Conservation (phyloP, 169 alveolate genomes). For the Plasmodium coatneyi region DNA sequence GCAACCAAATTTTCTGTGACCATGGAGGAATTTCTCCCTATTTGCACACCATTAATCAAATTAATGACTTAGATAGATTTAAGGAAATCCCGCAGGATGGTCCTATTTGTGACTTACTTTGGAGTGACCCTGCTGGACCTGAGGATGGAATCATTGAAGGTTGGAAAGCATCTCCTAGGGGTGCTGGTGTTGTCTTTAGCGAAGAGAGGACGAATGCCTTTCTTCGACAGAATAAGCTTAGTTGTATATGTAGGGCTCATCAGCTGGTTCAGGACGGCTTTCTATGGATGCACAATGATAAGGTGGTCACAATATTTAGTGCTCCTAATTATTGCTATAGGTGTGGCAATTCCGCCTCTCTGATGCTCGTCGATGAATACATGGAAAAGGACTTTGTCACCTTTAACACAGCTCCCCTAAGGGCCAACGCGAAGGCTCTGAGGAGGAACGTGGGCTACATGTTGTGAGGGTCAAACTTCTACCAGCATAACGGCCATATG, state of each 20-base stretch:
- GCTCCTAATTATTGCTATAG: constrained; percentile 98
- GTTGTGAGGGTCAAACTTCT: neutral
- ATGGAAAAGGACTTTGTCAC: constrained; percentile 89
- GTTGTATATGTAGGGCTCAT: constrained; percentile 97
- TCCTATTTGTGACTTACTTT: constrained; percentile 98
- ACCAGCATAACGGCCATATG: neutral
- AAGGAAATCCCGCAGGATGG: constrained; percentile 98
- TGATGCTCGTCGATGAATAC: constrained; percentile 96
- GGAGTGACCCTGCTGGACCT: constrained; percentile 98
- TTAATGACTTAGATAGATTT: constrained; percentile 86
- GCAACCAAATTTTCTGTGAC: constrained; percentile 94
- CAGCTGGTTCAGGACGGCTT: constrained; percentile 96
- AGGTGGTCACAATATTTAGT: constrained; percentile 95
- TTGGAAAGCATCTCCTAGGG: constrained; percentile 97
- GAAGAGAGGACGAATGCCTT: constrained; percentile 93
- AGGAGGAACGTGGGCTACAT: constrained; percentile 41
- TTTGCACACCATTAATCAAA: constrained; percentile 93
- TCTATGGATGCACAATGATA: constrained; percentile 92
- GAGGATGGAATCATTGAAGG: constrained; percentile 88
- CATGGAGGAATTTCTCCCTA: constrained; percentile 99
- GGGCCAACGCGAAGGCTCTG: constrained; percentile 67
- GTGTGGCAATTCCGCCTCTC: constrained; percentile 95
- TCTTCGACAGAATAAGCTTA: constrained; percentile 92
- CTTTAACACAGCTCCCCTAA: constrained; percentile 91
- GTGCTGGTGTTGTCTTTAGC: constrained; percentile 99